Evolutionary conservation across 352 stramenopile genomes (phyloP), one percentile per base, ranked within the genome.

Genomic region (Pythium aristosporum): DNA sequence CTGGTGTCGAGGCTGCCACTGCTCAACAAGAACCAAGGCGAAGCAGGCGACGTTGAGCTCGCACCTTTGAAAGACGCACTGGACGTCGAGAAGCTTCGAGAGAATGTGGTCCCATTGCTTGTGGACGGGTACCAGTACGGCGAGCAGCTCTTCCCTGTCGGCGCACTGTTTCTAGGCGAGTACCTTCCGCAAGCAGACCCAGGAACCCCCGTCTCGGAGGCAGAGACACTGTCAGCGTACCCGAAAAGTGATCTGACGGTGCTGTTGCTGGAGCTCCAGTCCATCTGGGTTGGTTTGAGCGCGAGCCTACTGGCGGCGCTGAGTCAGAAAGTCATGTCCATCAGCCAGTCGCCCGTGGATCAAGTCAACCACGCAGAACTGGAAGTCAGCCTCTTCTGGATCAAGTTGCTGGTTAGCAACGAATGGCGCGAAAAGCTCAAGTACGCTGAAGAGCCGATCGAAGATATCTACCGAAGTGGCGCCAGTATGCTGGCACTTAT

Each of bases 401-500:
- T 89, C 62, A 80, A 88, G 44, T 76, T 85, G 20, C 66, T 91
- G 60, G 62, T 82, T 21, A 79, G 76, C 48, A 88, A 87, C 58
- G 78, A 87, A 32, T 91, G 83, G 73, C 79, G 83, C 15, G 79
- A 88, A 44, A 72, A 68, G 42, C 58, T 89, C 42, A 85, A 82
- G 75, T 85, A 88, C 51, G 76, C 76, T 0, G 77, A 73, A 15
- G 79, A 73, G 7, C 76, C 78, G 5, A 69, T 89, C 60, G 78
- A 91, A 53, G 75, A 87, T 57, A 68, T 92, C 42, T 90, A 87
- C 39, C 65, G 67, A 47, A 78, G 70, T 15, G 83, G 81, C 5
- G 81, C 81, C 25, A 73, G 81, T 39, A 75, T 91, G 73, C 76
- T 92, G 32, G 53, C 53, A 5, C 25, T 61, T 20, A 5, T 49